Conservation (phyloP, 352 stramenopile species). For the Phytophthora europaea region DNA sequence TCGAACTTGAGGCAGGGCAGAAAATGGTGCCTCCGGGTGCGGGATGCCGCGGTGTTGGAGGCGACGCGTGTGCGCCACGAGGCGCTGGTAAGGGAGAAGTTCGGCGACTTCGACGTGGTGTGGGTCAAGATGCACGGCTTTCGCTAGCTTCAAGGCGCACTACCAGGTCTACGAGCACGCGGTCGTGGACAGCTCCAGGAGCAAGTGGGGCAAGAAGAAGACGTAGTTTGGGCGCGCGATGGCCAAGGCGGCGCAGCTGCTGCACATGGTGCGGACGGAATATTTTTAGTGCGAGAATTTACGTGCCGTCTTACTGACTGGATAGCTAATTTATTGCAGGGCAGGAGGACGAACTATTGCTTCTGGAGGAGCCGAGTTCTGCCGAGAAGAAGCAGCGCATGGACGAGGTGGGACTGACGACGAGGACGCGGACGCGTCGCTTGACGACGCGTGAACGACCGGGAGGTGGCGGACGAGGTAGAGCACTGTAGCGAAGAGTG, state of each 20-base stretch:
- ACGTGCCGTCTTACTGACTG: too few species aligned
- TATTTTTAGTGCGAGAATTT: too few species aligned
- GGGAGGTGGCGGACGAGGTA: conserved; percentile 19
- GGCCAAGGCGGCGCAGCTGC: conserved; percentile 42
- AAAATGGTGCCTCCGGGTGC: too few species aligned
- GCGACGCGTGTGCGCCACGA: conserved; percentile 39
- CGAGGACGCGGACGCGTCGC: conserved; percentile 11
- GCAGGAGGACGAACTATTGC: conserved; percentile 42
- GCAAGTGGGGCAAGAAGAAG: conserved; percentile 33
- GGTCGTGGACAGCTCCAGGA: conserved; percentile 35
- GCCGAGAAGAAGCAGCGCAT: conserved; percentile 50
- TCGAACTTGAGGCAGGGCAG: too few species aligned
- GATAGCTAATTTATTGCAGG: conserved; percentile 21
- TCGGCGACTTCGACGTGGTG: conserved; percentile 81
- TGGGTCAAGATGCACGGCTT: conserved; percentile 78
- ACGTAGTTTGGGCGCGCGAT: conserved; percentile 48
- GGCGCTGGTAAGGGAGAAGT: conserved; percentile 58
- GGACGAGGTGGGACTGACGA: conserved; percentile 22
- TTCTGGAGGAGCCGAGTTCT: conserved; percentile 42
- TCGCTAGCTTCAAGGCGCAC: conserved; percentile 66
- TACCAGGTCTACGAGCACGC: conserved; percentile 48
- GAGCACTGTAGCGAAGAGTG: too few species aligned
- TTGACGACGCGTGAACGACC: conserved; percentile 36
- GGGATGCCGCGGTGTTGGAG: conserved; percentile 26
- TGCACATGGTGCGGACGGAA: conserved; percentile 55